phyloP scores from a whole-genome alignment of 2,329 filamentous ascomycete genomes.

The Celoporthe dispersa region DNA sequence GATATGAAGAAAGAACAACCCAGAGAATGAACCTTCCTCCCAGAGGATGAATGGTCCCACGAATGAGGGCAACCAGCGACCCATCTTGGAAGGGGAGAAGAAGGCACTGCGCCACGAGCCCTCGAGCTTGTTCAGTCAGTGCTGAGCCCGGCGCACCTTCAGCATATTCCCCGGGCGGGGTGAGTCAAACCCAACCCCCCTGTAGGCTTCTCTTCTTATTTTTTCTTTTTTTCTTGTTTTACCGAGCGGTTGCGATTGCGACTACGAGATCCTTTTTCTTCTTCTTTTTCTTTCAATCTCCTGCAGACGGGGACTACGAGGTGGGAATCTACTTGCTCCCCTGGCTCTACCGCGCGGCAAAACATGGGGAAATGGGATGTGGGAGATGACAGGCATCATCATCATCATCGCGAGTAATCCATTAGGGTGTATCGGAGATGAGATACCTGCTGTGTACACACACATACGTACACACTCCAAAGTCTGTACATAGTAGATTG shows the following conservation, averaged over 20 bases:
- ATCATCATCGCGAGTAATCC: no score
- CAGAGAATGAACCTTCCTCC: background rate
- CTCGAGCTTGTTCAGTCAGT: background rate
- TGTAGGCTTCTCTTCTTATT: no score
- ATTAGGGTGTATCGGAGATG: background rate
- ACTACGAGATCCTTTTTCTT: background rate
- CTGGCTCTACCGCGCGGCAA: conserved; percentile 1
- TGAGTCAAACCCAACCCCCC: background rate
- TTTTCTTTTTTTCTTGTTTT: background rate
- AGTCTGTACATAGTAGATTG: background rate
- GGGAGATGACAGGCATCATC: background rate
- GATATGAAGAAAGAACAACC: background rate
- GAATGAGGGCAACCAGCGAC: background rate
- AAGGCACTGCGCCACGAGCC: background rate
- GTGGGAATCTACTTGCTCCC: background rate
- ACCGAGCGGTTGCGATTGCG: background rate
- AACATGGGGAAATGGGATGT: background rate
- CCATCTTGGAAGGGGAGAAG: background rate
- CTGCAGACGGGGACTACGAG: background rate
- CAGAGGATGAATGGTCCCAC: background rate
- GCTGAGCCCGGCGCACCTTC: background rate
- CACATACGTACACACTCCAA: no score
- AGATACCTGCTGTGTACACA: background rate
- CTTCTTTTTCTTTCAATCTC: no score
- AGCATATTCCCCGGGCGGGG: background rate